A percentile compares a stretch with the other conserved stretches of the same genome.
Conservation (phyloP, 2,329 filamentous ascomycete genomes). For the Elsinoe australis region DNA sequence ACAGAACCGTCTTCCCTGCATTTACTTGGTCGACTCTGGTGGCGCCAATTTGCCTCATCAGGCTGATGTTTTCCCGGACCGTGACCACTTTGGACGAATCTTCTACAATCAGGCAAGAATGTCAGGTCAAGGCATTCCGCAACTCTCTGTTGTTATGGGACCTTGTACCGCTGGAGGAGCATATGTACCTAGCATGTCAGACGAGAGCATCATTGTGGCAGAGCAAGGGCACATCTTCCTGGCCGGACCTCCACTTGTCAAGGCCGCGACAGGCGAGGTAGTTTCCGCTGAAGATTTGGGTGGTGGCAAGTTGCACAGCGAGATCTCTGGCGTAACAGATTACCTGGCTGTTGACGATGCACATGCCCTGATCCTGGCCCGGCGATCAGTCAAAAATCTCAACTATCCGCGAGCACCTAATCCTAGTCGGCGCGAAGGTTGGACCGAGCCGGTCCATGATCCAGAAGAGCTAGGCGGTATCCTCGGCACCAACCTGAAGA, state of each 20-base stretch:
- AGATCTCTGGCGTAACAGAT: conserved; percentile 86
- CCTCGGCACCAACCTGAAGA: conserved; percentile 80
- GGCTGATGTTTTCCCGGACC: conserved; percentile 89
- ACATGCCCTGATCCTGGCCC: conserved; percentile 77
- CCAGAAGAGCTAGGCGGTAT: conserved; percentile 77
- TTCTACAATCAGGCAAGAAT: conserved; percentile 98
- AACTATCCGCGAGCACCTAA: conserved; percentile 62
- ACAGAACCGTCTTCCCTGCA: conserved; percentile 77
- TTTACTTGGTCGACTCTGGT: conserved; percentile 94
- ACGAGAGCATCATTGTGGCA: conserved; percentile 93
- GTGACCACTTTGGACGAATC: conserved; percentile 91
- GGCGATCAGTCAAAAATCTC: conserved; percentile 77
- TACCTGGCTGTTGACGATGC: conserved; percentile 92
- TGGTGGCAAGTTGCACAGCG: conserved; percentile 81
- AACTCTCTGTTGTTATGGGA: conserved; percentile 94
- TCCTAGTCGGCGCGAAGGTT: conserved; percentile 35
- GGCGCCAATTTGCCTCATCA: conserved; percentile 93
- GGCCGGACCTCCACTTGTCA: conserved; percentile 86
- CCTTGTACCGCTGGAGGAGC: conserved; percentile 93
- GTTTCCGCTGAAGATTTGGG: conserved; percentile 87
- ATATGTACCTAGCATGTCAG: conserved; percentile 94
- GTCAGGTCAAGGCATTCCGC: conserved; percentile 80
- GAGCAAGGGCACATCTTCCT: conserved; percentile 97
- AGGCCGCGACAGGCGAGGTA: conserved; percentile 89
- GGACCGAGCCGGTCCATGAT: conserved; percentile 71